Conservation (phyloP, 2,329 filamentous ascomycete genomes). For the Phoma herbarum region DNA sequence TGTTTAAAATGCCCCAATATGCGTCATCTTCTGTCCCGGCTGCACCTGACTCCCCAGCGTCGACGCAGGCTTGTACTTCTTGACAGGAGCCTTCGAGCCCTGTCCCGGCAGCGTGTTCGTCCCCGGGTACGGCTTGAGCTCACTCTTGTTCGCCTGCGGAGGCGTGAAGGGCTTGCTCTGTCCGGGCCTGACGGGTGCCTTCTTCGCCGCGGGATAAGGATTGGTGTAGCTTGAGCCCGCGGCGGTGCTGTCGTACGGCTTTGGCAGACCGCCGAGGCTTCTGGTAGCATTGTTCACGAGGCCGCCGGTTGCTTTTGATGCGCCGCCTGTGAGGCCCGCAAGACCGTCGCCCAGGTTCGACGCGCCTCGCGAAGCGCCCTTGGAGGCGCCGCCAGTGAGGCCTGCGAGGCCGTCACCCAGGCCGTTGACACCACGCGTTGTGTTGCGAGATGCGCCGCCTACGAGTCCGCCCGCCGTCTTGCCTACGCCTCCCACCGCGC, state of each 20-base stretch:
- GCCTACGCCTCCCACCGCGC: constrained; percentile 15
- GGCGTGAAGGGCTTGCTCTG: constrained; percentile 39
- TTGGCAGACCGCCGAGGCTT: constrained; percentile 23
- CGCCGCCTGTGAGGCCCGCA: constrained; percentile 12
- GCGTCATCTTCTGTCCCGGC: constrained; percentile 41
- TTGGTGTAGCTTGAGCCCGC: constrained; percentile 20
- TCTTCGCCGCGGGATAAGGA: constrained; percentile 32
- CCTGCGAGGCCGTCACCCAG: constrained; percentile 7
- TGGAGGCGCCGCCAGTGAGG: constrained; percentile 23
- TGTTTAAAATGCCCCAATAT: constrained; percentile 33
- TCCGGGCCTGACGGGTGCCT: constrained; percentile 39
- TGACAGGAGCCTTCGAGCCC: constrained; percentile 37
- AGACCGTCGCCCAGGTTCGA: not conserved
- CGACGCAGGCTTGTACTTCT: constrained; percentile 38
- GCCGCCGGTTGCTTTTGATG: not conserved
- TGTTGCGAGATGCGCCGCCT: constrained; percentile 12
- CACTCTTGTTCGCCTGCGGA: constrained; percentile 21
- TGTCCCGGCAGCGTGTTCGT: constrained; percentile 44
- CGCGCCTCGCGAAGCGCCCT: constrained; percentile 20
- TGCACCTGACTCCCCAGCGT: constrained; percentile 37
- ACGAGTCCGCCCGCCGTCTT: constrained; percentile 9
- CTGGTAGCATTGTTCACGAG: constrained; percentile 10
- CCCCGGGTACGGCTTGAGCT: constrained; percentile 40
- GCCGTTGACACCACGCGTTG: constrained; percentile 9
- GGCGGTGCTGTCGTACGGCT: constrained; percentile 24